These are phyloP conservation scores for Periglandula ipomoeae DNA, from an alignment of 2,329 filamentous ascomycete genomes.

Conservation along the genomic window DNA sequence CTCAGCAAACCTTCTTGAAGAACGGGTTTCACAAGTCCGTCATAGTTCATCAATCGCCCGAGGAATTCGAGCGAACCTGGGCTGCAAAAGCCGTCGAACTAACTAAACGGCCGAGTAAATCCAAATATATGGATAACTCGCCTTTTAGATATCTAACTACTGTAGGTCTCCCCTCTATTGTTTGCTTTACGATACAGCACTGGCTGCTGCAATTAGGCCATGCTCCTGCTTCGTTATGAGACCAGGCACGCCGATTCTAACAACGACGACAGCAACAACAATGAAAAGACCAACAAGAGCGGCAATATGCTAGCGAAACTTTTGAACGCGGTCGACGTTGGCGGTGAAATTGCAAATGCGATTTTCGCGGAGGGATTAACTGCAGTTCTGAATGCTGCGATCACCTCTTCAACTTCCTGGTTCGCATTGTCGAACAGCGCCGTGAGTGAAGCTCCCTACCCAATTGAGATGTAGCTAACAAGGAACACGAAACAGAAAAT, in stretches of 20 bases:
- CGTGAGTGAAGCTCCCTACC: constrained; percentile 11
- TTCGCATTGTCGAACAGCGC: constrained; percentile 14
- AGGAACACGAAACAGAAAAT: constrained; percentile 14
- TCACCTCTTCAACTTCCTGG: constrained; percentile 16
- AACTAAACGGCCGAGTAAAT: background rate
- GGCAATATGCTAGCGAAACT: constrained; percentile 4
- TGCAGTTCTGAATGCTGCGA: constrained; percentile 14
- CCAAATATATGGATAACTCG: background rate
- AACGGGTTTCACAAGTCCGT: constrained; percentile 13
- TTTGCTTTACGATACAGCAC: too few relatives aligned
- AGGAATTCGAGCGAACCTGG: constrained; percentile 7
- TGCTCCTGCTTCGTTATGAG: constrained; percentile 10
- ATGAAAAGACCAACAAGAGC: too few relatives aligned
- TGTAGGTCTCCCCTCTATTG: background rate
- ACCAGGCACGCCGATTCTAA: background rate
- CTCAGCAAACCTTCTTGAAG: constrained; percentile 7
- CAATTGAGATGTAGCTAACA: background rate
- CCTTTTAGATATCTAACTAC: constrained; percentile 8
- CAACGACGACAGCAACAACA: too few relatives aligned
- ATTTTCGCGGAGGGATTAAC: constrained; percentile 17
- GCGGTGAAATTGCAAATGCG: constrained; percentile 9
- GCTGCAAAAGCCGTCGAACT: background rate
- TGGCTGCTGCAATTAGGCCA: too few relatives aligned
- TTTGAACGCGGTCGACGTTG: constrained; percentile 10
- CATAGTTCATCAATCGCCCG: constrained; percentile 6